A percentile compares a stretch with the other conserved stretches of the same genome.
phyloP scores from a whole-genome alignment of 1,284 basidiomycete genomes.

The Xanthoconium separans region DNA sequence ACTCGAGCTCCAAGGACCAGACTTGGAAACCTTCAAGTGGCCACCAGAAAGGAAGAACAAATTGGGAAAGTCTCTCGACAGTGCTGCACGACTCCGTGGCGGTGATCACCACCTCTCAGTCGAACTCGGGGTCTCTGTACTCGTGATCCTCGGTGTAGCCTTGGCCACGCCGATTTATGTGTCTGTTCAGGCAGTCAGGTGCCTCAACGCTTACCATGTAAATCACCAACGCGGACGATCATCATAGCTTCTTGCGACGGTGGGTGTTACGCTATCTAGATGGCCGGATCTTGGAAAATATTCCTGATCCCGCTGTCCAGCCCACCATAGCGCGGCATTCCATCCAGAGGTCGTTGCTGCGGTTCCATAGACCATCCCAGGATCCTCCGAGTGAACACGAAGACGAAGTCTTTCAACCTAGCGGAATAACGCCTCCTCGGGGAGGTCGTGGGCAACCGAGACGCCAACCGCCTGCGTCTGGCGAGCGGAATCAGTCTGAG shows the following conservation, averaged over 20 bases:
- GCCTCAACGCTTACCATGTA: constrained; percentile 1
- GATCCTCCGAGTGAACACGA: neutral
- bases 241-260: constrained; percentile 8
- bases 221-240: constrained; percentile 1
- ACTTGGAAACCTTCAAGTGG: too few relatives aligned
- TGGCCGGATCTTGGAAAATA: constrained; percentile 32
- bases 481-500: too few relatives aligned
- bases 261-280: constrained; percentile 1
- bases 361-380: neutral
- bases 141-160: constrained; percentile 13
- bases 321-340: constrained; percentile 37
- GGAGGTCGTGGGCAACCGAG: too few relatives aligned
- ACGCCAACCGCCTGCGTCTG: too few relatives aligned
- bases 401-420: too few relatives aligned
- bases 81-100: too few relatives aligned
- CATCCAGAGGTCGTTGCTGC: constrained; percentile 33
- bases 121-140: constrained; percentile 14
- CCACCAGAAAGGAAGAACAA: too few relatives aligned
- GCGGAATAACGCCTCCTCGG: too few relatives aligned
- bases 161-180: constrained; percentile 11
- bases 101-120: constrained; percentile 4
- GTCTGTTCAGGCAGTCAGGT: constrained; percentile 13
- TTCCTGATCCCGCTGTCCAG: neutral
- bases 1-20: too few relatives aligned
- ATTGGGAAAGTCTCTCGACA: too few relatives aligned